phyloP scores from a whole-genome alignment of 805 yeast species.

The Candida ipomoeae region DNA sequence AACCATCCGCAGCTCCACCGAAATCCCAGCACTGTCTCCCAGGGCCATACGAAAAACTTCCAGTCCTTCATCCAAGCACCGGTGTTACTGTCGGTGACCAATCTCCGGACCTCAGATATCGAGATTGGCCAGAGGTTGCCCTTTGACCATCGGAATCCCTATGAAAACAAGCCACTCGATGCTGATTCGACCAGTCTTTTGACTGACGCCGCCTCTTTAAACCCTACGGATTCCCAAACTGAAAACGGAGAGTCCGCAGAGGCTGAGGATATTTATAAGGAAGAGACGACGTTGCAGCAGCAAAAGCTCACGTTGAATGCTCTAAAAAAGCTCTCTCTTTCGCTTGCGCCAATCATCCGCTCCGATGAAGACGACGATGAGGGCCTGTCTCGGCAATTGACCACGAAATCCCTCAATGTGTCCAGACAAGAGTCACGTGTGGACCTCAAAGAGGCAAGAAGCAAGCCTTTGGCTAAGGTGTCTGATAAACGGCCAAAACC shows the following conservation, averaged over 20 bases:
- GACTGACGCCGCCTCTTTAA: neutral
- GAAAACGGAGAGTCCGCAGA: conserved; percentile 2
- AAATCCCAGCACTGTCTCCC: conserved; percentile 12
- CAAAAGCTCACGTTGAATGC: conserved; percentile 42
- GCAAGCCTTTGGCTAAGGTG: neutral
- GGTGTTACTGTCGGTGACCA: conserved; percentile 36
- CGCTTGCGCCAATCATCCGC: conserved; percentile 36
- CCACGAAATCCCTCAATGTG: conserved; percentile 11
- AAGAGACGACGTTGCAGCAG: conserved; percentile 37
- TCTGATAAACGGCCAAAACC: conserved; percentile 23
- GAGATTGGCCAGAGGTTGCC: conserved; percentile 42
- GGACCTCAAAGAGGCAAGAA: neutral
- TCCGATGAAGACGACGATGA: conserved; percentile 22
- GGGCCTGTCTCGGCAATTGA: conserved; percentile 11
- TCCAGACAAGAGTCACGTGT: conserved; percentile 2
- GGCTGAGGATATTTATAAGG: conserved; percentile 28
- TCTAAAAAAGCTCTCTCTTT: conserved; percentile 38
- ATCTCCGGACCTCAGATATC: conserved; percentile 26
- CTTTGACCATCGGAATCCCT: conserved; percentile 23
- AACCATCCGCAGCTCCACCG: conserved; percentile 13
- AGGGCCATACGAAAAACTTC: conserved; percentile 27
- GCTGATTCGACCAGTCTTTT: neutral
- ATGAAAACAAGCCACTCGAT: conserved; percentile 3
- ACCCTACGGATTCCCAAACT: neutral
- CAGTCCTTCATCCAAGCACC: conserved; percentile 47